Conservation (phyloP, 208 protist genomes). For the Naegleria fowleri region DNA sequence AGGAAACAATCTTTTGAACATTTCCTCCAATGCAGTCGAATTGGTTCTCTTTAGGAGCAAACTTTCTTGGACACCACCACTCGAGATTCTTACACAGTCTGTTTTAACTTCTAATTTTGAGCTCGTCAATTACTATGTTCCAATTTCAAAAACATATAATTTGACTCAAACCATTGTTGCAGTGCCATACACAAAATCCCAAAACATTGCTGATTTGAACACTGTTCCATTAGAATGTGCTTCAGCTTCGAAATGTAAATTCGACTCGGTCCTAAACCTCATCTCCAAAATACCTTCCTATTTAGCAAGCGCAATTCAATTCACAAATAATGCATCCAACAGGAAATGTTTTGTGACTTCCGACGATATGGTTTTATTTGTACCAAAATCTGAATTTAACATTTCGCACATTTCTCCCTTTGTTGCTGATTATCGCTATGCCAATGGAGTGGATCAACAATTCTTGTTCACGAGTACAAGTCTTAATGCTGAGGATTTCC, state of each 20-base stretch:
- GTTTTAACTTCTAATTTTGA: not conserved
- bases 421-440: not conserved
- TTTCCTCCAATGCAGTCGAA: not conserved
- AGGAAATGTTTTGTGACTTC: not conserved
- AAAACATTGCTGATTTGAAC: not conserved
- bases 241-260: not conserved
- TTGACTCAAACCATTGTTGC: not conserved
- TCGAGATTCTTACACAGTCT: not conserved
- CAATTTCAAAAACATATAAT: not conserved
- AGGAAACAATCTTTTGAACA: not conserved
- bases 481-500: not conserved
- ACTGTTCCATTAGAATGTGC: not conserved
- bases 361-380: not conserved
- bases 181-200: not conserved
- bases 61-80: not conserved
- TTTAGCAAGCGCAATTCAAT: not conserved
- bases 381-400: not conserved
- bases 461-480: not conserved
- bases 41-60: not conserved
- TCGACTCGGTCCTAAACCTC: not conserved
- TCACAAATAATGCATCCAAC: not conserved
- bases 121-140: not conserved
- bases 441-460: not conserved
- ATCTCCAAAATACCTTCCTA: not conserved
- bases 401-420: not conserved